phyloP scores from a whole-genome alignment of 345 rosid genomes.

The Isatis tinctoria region DNA sequence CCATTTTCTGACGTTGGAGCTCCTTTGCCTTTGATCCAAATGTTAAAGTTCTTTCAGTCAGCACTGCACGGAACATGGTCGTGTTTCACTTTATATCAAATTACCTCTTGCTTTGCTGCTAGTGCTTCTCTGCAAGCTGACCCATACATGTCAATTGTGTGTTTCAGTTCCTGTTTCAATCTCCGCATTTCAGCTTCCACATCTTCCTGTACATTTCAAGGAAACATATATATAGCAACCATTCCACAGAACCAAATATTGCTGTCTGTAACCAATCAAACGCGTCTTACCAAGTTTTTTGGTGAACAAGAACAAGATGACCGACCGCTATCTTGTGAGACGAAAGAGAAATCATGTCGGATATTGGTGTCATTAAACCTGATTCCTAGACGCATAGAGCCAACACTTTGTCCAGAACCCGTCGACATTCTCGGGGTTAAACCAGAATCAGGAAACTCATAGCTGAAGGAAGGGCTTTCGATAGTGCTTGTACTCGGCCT shows the following conservation, averaged over 20 bases:
- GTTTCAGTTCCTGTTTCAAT: slow-evolving; percentile 74
- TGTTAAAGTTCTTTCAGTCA: neutral
- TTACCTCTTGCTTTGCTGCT: slow-evolving; percentile 75
- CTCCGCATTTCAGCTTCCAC: slow-evolving; percentile 85
- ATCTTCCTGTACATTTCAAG: slow-evolving; percentile 48
- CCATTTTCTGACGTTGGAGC: slow-evolving; percentile 61
- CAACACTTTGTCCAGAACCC: slow-evolving; percentile 54
- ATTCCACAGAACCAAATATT: slow-evolving; percentile 1
- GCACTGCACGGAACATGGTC: neutral
- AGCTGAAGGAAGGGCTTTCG: slow-evolving; percentile 41
- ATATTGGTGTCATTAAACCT: slow-evolving; percentile 43
- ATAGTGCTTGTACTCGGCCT: slow-evolving; percentile 62
- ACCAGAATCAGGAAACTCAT: slow-evolving; percentile 47
- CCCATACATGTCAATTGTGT: slow-evolving; percentile 78
- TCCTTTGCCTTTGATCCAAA: slow-evolving; percentile 51
- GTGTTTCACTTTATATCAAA: neutral
- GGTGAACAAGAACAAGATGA: slow-evolving; percentile 62
- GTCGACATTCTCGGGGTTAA: slow-evolving; percentile 45
- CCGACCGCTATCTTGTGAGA: slow-evolving; percentile 53
- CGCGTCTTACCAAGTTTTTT: slow-evolving; percentile 40
- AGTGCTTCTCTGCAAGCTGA: slow-evolving; percentile 89
- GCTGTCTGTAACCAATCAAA: slow-evolving; percentile 11
- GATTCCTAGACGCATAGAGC: slow-evolving; percentile 47
- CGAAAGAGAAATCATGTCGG: slow-evolving; percentile 45
- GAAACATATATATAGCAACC: neutral